Percentiles rank a stretch among this genome's conserved stretches.
Conservation (phyloP, 2,329 filamentous ascomycete species). For the Xylaria sp. region DNA sequence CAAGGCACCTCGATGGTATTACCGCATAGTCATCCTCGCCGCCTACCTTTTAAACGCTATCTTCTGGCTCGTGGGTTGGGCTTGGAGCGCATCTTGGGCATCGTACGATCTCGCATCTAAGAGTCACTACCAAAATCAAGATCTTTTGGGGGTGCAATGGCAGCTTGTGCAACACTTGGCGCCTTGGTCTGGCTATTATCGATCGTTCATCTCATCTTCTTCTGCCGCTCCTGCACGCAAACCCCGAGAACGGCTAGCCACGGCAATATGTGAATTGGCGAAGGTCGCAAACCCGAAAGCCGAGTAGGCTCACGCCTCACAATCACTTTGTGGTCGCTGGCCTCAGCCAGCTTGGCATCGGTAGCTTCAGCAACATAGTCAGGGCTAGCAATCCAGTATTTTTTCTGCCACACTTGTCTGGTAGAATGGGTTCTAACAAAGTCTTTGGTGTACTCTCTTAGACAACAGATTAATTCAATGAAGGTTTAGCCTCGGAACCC, state of each 20-base stretch:
- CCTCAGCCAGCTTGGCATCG: background rate
- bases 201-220: slow-evolving; percentile 44
- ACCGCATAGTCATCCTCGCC: slow-evolving; percentile 42
- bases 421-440: background rate
- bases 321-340: slow-evolving; percentile 5
- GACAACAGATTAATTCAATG: background rate
- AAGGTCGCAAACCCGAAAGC: slow-evolving; percentile 4
- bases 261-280: slow-evolving; percentile 36
- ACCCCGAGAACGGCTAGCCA: slow-evolving; percentile 19
- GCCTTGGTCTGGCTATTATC: slow-evolving; percentile 46
- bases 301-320: slow-evolving; percentile 3
- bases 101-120: slow-evolving; percentile 31
- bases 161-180: slow-evolving; percentile 45
- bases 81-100: slow-evolving; percentile 45
- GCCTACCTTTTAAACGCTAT: slow-evolving; percentile 42
- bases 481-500: background rate
- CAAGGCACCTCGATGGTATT: slow-evolving; percentile 42
- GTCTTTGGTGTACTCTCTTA: background rate
- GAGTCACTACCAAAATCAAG: slow-evolving; percentile 22
- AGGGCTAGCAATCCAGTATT: background rate
- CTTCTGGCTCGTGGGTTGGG: slow-evolving; percentile 50
- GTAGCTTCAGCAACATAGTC: background rate
- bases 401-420: background rate
- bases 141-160: slow-evolving; percentile 40
- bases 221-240: slow-evolving; percentile 39